Evolutionary conservation across 441 rosid species (phyloP).

Genomic region (Gossypium davidsonii): DNA sequence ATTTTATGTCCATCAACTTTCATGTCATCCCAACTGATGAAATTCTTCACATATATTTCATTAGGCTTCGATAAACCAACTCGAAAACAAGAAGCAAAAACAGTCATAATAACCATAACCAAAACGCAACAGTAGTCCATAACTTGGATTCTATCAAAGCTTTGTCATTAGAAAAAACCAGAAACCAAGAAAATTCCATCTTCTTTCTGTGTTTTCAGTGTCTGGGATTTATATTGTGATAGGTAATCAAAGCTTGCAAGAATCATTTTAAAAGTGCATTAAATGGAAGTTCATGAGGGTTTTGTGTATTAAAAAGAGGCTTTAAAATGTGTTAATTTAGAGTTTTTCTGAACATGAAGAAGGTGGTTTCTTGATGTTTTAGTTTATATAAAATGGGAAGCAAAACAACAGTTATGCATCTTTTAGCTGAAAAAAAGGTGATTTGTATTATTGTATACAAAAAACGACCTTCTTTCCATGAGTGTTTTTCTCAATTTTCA

Average conservation of each 20-base stretch:
- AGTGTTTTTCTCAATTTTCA: not conserved
- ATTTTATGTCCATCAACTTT: conserved; percentile 30
- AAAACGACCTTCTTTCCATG: not conserved
- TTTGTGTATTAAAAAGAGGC: not conserved
- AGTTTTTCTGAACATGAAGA: not conserved
- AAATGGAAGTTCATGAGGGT: conserved; percentile 6
- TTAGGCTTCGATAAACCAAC: conserved; percentile 9
- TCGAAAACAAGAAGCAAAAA: not conserved
- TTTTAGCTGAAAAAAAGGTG: not conserved
- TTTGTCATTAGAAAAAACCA: not conserved
- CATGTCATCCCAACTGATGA: conserved; percentile 76
- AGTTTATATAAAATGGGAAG: not conserved
- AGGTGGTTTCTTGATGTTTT: conserved; percentile 3
- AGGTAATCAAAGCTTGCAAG: not conserved
- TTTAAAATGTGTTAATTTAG: not conserved
- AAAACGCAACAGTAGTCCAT: conserved; percentile 9
- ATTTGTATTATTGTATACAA: not conserved
- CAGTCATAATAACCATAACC: conserved; percentile 19
- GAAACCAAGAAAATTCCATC: not conserved
- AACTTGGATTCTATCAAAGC: not conserved
- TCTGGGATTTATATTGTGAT: not conserved
- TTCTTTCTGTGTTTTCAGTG: not conserved
- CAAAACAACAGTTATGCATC: not conserved
- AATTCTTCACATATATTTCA: conserved; percentile 15
- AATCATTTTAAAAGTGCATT: not conserved